Evolutionary conservation across 2,329 filamentous ascomycete species (phyloP).

Genomic region (Calonectria pseudoreteaudii): DNA sequence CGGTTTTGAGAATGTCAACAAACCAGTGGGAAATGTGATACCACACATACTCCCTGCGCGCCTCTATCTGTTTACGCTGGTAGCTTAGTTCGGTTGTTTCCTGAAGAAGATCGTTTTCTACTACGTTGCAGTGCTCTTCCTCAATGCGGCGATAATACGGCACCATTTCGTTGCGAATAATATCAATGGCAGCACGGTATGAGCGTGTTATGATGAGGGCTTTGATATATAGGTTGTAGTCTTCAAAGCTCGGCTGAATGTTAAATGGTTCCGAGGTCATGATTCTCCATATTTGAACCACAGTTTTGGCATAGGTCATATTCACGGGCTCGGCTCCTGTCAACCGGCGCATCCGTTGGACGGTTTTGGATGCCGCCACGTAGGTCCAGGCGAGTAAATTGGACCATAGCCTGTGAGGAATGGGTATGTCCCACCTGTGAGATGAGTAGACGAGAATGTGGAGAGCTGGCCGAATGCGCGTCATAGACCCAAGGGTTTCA

Average conservation of each 20-base stretch:
- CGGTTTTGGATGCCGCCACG: slow-evolving; percentile 60
- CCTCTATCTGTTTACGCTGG: slow-evolving; percentile 44
- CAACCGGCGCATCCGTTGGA: slow-evolving; percentile 50
- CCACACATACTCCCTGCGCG: slow-evolving; percentile 48
- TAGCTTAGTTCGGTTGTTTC: slow-evolving; percentile 27
- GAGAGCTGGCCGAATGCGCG: slow-evolving; percentile 68
- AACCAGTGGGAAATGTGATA: slow-evolving; percentile 46
- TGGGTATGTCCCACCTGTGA: slow-evolving; percentile 65
- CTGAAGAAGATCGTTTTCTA: slow-evolving; percentile 50
- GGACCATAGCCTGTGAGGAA: slow-evolving; percentile 71
- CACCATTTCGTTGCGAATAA: slow-evolving; percentile 55
- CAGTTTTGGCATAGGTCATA: slow-evolving; percentile 54
- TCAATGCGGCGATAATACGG: slow-evolving; percentile 50
- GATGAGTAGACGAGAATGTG: slow-evolving; percentile 74
- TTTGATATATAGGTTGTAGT: slow-evolving; percentile 62
- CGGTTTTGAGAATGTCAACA: slow-evolving; percentile 40
- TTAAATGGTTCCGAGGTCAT: slow-evolving; percentile 71
- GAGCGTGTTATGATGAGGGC: slow-evolving; percentile 48
- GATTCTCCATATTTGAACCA: slow-evolving; percentile 66
- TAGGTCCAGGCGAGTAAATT: slow-evolving; percentile 77
- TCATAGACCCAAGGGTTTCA: slow-evolving; percentile 75
- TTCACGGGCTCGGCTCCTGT: slow-evolving; percentile 45
- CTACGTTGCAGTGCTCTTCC: slow-evolving; percentile 40
- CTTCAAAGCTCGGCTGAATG: slow-evolving; percentile 66
- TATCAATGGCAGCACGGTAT: slow-evolving; percentile 47